Percentiles rank a stretch among this genome's conserved stretches.
Evolutionary conservation across 805 yeast genomes (phyloP).

Genomic region (Ogataea thermomethanolica): DNA sequence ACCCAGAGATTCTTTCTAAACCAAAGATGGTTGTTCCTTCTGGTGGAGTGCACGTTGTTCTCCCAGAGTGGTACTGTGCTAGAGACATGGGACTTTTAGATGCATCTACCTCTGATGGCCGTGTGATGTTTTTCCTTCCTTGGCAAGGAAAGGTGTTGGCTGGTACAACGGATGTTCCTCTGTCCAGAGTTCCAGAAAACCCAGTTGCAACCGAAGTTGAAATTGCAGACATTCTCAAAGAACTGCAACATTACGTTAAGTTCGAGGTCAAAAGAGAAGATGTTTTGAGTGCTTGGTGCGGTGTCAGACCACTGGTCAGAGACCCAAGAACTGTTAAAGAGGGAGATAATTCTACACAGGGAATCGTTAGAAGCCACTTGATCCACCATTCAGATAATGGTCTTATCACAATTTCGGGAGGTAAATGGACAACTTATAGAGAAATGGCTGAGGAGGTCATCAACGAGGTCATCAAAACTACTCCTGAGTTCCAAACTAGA

Average conservation of each 20-base stretch:
- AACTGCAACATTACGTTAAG: constrained; percentile 84
- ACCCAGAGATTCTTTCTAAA: constrained; percentile 25
- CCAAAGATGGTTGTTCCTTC: constrained; percentile 92
- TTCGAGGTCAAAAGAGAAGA: constrained; percentile 88
- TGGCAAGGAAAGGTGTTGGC: constrained; percentile 97
- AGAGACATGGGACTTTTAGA: constrained; percentile 83
- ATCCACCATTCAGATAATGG: constrained; percentile 66
- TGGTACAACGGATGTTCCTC: constrained; percentile 93
- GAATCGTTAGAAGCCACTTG: constrained; percentile 86
- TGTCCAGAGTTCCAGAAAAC: constrained; percentile 62
- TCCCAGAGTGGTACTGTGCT: constrained; percentile 92
- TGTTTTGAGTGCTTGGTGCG: constrained; percentile 94
- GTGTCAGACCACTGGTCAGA: constrained; percentile 90
- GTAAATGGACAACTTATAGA: constrained; percentile 98
- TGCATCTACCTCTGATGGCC: constrained; percentile 89
- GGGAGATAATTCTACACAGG: constrained; percentile 60
- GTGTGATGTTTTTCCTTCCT: constrained; percentile 95
- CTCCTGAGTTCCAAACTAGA: constrained; percentile 33
- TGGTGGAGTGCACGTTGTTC: constrained; percentile 87
- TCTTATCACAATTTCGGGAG: constrained; percentile 87
- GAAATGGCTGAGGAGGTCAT: constrained; percentile 97
- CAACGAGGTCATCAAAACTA: constrained; percentile 57
- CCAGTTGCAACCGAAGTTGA: constrained; percentile 89
- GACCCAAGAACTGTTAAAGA: constrained; percentile 55
- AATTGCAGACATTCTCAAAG: constrained; percentile 80